These are phyloP conservation scores for Vitis amurensis DNA, from an alignment of 164 flowering plant species.

Conservation along the genomic window DNA sequence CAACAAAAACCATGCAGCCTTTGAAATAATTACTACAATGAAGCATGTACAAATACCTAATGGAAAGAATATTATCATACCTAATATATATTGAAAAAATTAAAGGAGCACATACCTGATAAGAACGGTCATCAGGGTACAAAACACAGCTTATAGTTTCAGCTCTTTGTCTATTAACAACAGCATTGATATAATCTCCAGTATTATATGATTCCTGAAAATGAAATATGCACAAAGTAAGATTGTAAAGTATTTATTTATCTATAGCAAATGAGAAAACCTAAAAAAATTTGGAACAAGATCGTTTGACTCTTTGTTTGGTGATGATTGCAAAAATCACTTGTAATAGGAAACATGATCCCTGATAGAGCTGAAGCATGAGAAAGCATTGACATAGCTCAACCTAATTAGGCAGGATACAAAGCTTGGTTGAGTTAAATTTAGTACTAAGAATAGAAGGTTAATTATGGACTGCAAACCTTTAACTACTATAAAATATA, in stretches of 20 bases:
- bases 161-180: constrained; percentile 54
- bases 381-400: too few relatives aligned
- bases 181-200: constrained; percentile 59
- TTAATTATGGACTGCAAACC: too few relatives aligned
- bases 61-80: not conserved
- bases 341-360: too few relatives aligned
- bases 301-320: not conserved
- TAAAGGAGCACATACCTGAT: constrained; percentile 37
- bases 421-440: too few relatives aligned
- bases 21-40: not conserved
- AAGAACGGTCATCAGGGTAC: constrained; percentile 66
- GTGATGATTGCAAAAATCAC: too few relatives aligned
- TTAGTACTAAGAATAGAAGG: too few relatives aligned
- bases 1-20: not conserved
- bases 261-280: not conserved
- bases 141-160: constrained; percentile 57
- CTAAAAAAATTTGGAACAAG: not conserved
- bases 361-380: too few relatives aligned
- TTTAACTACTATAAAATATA: too few relatives aligned
- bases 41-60: not conserved
- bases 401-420: too few relatives aligned
- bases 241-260: not conserved
- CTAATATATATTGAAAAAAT: not conserved
- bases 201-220: constrained; percentile 59
- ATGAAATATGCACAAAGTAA: not conserved